phyloP scores from a whole-genome alignment of 2,329 filamentous ascomycete species.

The Thyridium curvatum region DNA sequence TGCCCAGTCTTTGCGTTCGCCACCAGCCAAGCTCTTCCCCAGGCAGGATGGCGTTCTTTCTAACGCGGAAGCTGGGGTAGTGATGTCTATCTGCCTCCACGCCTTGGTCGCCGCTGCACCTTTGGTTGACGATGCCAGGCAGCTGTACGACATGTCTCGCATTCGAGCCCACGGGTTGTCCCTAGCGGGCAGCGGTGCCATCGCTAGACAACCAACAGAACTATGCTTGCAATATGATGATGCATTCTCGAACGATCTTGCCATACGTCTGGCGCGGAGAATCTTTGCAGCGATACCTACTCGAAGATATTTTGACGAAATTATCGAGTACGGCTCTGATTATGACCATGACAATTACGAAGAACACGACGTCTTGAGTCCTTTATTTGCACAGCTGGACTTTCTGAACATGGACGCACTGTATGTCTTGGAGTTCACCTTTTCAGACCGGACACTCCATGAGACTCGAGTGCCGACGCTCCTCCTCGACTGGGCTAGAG shows the following conservation, averaged over 20 bases:
- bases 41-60: conserved; percentile 24
- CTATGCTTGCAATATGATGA: conserved; percentile 58
- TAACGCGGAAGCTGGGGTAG: conserved; percentile 42
- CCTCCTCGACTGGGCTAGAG: conserved; percentile 65
- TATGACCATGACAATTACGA: conserved; percentile 17
- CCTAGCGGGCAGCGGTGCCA: conserved; percentile 37
- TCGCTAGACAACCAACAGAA: conserved; percentile 37
- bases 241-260: conserved; percentile 54
- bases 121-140: conserved; percentile 36
- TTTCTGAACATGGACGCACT: conserved; percentile 38
- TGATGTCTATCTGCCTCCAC: conserved; percentile 57
- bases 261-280: conserved; percentile 50
- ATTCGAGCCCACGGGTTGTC: conserved; percentile 48
- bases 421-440: conserved; percentile 40
- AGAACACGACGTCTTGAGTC: conserved; percentile 37
- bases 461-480: conserved; percentile 51
- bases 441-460: conserved; percentile 45
- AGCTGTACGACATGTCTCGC: conserved; percentile 54
- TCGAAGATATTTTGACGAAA: conserved; percentile 42
- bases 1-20: conserved; percentile 31
- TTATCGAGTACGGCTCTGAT: conserved; percentile 28
- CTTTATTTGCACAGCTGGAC: conserved; percentile 47
- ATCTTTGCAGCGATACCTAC: conserved; percentile 51
- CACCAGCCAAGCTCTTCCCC: conserved; percentile 28
- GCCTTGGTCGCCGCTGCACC: conserved; percentile 55